Evolutionary conservation across 2,329 filamentous ascomycete species (phyloP).

Genomic region (Cercospora zeina): DNA sequence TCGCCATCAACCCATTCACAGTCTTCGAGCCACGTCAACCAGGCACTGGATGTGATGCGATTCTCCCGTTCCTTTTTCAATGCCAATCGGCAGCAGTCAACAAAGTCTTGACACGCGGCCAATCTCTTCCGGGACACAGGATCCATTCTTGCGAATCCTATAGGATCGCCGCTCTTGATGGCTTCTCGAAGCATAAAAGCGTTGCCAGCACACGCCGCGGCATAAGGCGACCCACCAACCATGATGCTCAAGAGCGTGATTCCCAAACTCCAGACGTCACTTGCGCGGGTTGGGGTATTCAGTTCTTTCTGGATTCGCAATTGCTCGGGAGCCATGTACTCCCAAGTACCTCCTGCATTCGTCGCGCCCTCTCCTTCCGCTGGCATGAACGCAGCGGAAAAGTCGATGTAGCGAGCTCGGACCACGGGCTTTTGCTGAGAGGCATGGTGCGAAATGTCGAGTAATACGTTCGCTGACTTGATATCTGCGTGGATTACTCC

Average conservation of each 20-base stretch:
- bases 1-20: constrained; percentile 25
- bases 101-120: constrained; percentile 39
- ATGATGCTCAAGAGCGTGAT: constrained; percentile 48
- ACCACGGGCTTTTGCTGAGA: constrained; percentile 30
- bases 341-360: constrained; percentile 49
- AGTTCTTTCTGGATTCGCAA: constrained; percentile 35
- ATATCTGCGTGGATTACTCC: constrained; percentile 50
- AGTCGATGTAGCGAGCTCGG: constrained; percentile 46
- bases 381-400: constrained; percentile 44
- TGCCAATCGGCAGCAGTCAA: constrained; percentile 44
- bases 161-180: constrained; percentile 46
- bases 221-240: constrained; percentile 47
- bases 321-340: constrained; percentile 47
- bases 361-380: constrained; percentile 28
- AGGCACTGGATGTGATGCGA: constrained; percentile 35
- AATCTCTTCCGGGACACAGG: constrained; percentile 38
- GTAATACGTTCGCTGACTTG: constrained; percentile 52
- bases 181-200: constrained; percentile 48
- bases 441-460: constrained; percentile 35
- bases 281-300: constrained; percentile 38
- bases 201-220: constrained; percentile 43
- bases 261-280: constrained; percentile 50
- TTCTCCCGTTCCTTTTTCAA: constrained; percentile 41
- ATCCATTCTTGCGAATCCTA: constrained; percentile 45
- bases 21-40: constrained; percentile 38